Conservation (phyloP, 2,329 filamentous ascomycete species). For the Colletotrichum gloeosporioides region DNA sequence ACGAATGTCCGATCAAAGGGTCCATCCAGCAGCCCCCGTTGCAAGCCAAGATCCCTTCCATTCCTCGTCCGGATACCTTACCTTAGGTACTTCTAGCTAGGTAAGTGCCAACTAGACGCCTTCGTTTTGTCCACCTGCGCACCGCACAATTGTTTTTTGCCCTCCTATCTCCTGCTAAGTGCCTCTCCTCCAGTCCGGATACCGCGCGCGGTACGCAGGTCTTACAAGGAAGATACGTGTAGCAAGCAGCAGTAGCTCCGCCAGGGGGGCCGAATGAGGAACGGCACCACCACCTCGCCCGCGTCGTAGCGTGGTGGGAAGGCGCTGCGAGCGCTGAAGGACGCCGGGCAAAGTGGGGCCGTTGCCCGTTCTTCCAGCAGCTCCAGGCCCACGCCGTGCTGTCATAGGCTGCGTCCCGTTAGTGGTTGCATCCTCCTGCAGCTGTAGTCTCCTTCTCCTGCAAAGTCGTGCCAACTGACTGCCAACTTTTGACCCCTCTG, state of each 20-base stretch:
- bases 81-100: not conserved
- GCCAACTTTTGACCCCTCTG: not conserved
- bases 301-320: not conserved
- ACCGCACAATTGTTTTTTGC: not conserved
- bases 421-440: slow-evolving; percentile 19
- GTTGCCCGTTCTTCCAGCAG: not conserved
- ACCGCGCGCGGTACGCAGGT: not conserved
- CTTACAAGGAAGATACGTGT: slow-evolving; percentile 1
- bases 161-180: not conserved
- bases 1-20: not conserved
- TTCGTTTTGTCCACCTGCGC: not conserved
- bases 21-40: not conserved
- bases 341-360: slow-evolving; percentile 10
- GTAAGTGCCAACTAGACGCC: not conserved
- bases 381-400: not conserved
- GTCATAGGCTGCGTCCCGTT: not conserved
- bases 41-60: not conserved
- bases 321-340: not conserved
- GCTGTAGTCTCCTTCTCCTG: slow-evolving; percentile 12
- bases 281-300: not conserved
- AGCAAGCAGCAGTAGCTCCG: slow-evolving; percentile 9
- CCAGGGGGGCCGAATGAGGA: slow-evolving; percentile 9
- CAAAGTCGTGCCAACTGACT: slow-evolving; percentile 20
- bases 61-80: not conserved
- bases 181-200: not conserved